Base-by-base conservation (phyloP, 768 basidiomycete genomes). In the Hortiboletus campestris region DNA sequence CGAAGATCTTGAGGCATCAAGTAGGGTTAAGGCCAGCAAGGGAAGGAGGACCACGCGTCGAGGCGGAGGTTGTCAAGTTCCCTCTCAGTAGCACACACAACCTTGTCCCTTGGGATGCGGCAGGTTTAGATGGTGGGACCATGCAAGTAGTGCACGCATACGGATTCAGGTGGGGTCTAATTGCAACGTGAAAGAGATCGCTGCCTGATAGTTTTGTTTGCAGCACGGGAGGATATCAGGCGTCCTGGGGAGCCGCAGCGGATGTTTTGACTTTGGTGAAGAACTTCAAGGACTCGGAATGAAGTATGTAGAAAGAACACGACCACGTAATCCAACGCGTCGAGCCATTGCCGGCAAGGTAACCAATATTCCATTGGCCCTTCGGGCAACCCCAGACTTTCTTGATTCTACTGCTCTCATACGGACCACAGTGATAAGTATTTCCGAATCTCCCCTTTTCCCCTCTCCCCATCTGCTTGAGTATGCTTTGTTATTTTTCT, bases 1-100 rank as follows among this genome's bases (percentile, higher is more conserved):
- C 70, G 45, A 80, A 67, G 61, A 69, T 86, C 31, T 60, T 83
- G 19, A 66, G 67, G 9, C 81, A 84, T 66, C 84, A 82, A 56
- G 84, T 84, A 38, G 85, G 83, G 0, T 64, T 86, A 32, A 74
- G 85, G 29, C 85, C 86, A 3, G 78, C 71, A 12, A 74, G 86
- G 31, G 71, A 74, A 25, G 83, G 80, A 3, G 86, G 85, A 5
- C 72, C 81, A 16, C 71, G 86, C 28, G 67, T 88, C 17, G 85
- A 88, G 59, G 63, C 71, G 5, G 80, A 84, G 57, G 56, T 63
- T 55, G 56, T 78, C 49, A 57, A 61, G 31, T 54, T 80, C 20
- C 78, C 78, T 44, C 65, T 72, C 50, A 60, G 35, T 39, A 53
- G 43, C 51, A 51, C 58, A 0, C 58, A 61, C 54, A 31, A 44